Conservation (phyloP, 106 monocot species). For the Ottelia alismoides region DNA sequence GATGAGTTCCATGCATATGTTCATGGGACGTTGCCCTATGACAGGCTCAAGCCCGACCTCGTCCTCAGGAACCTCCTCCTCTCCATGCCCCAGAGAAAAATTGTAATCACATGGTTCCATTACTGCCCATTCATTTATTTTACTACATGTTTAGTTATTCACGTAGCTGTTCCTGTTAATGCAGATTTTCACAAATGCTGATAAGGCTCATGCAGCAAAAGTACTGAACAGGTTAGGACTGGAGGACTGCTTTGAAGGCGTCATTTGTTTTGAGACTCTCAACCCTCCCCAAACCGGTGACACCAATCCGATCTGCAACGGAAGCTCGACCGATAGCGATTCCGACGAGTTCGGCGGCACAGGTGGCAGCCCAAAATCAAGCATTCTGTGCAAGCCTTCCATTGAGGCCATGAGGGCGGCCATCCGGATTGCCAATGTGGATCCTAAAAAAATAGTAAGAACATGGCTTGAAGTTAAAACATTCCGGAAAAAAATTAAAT, state of each 20-base stretch:
- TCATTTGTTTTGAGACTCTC: constrained; percentile 87
- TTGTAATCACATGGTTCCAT: no score
- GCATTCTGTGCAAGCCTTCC: constrained; percentile 66
- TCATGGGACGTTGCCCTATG: constrained; percentile 78
- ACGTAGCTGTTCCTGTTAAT: no score
- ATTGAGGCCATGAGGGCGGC: constrained; percentile 65
- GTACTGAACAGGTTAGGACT: constrained; percentile 53
- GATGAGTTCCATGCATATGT: constrained; percentile 75
- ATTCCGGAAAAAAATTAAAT: no score
- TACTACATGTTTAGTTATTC: neutral
- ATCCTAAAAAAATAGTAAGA: constrained; percentile 65
- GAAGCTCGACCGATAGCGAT: neutral
- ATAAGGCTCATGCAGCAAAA: constrained; percentile 51
- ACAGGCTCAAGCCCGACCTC: constrained; percentile 58
- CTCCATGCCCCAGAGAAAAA: constrained; percentile 63
- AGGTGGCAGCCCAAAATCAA: neutral
- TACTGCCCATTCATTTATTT: neutral
- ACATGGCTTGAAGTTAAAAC: no score
- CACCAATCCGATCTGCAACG: no score
- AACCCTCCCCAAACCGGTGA: no score
- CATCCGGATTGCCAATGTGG: constrained; percentile 47
- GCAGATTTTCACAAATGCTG: constrained; percentile 87
- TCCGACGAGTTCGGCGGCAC: neutral
- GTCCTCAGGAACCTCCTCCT: constrained; percentile 68
- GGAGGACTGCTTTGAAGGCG: constrained; percentile 87